Percentiles rank a stretch among this genome's conserved stretches.
These are phyloP conservation scores for Phialemonium atrogriseum DNA, from an alignment of 2,329 filamentous ascomycete genomes.

Conservation along the genomic window DNA sequence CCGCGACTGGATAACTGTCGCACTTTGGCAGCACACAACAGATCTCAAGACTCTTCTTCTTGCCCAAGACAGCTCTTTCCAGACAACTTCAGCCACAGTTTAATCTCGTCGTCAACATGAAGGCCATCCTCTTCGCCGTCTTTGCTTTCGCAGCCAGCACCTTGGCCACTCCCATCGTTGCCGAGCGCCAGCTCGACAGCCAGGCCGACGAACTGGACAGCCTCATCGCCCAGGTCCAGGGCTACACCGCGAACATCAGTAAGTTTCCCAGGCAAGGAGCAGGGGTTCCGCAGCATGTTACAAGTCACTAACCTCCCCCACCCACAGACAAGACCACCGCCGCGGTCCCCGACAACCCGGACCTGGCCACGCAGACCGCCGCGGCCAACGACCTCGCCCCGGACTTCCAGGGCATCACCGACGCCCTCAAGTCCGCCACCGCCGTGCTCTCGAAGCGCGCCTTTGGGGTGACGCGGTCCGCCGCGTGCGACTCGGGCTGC, in stretches of 20 bases:
- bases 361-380: slow-evolving; percentile 10
- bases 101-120: slow-evolving; percentile 6
- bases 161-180: slow-evolving; percentile 6
- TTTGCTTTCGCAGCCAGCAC: slow-evolving; percentile 6
- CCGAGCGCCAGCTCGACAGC: slow-evolving; percentile 13
- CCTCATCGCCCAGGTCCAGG: slow-evolving; percentile 12
- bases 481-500: slow-evolving; percentile 10
- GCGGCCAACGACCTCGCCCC: slow-evolving; percentile 14
- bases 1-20: too few species aligned
- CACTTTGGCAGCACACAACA: too few species aligned
- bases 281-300: too few species aligned
- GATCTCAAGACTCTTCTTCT: too few species aligned
- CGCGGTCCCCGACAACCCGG: slow-evolving; percentile 13
- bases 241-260: slow-evolving; percentile 20
- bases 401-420: slow-evolving; percentile 17
- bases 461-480: slow-evolving; percentile 5
- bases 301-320: too few species aligned
- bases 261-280: too few species aligned
- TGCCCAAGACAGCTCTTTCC: neutral
- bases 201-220: slow-evolving; percentile 14
- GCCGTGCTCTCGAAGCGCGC: slow-evolving; percentile 13
- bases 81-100: too few species aligned
- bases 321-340: slow-evolving; percentile 16
- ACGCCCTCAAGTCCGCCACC: slow-evolving; percentile 13
- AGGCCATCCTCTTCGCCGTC: slow-evolving; percentile 5